Percentiles rank a stretch among this genome's conserved stretches.
These are phyloP conservation scores for Aspergillus funiculosus DNA, from an alignment of 495 filamentous ascomycete species.

Conservation along the genomic window DNA sequence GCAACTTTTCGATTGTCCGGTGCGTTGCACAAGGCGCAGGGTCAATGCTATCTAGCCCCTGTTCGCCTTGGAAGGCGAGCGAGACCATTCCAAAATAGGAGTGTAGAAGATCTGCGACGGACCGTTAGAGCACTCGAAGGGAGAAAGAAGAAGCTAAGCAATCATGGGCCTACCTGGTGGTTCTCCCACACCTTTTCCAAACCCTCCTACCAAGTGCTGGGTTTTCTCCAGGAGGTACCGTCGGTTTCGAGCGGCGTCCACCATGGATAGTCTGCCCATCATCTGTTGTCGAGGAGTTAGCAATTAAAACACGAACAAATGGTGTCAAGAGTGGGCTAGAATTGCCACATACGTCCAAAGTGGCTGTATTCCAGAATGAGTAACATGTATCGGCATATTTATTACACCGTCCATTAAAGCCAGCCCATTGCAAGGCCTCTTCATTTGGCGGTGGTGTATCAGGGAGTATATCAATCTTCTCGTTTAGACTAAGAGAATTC, in stretches of 20 bases:
- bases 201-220: constrained; percentile 88
- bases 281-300: constrained; percentile 41
- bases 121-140: constrained; percentile 6
- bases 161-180: constrained; percentile 52
- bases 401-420: constrained; percentile 84
- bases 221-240: constrained; percentile 80
- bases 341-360: constrained; percentile 56
- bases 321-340: not conserved
- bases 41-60: constrained; percentile 58
- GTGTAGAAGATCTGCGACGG: constrained; percentile 70
- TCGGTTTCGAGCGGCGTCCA: constrained; percentile 56
- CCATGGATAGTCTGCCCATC: constrained; percentile 55
- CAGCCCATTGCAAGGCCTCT: constrained; percentile 47
- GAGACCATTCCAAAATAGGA: constrained; percentile 81
- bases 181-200: constrained; percentile 75
- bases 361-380: constrained; percentile 78
- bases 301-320: not conserved
- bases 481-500: constrained; percentile 21
- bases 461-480: constrained; percentile 30
- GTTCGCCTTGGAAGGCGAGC: constrained; percentile 61
- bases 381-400: constrained; percentile 93
- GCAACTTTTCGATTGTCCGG: constrained; percentile 37
- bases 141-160: not conserved
- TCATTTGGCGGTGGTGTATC: constrained; percentile 27
- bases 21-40: constrained; percentile 60